Evolutionary conservation across 2,329 filamentous ascomycete species (phyloP), one percentile per base, ranked within the genome.

Genomic region (Diaporthe caulivora): DNA sequence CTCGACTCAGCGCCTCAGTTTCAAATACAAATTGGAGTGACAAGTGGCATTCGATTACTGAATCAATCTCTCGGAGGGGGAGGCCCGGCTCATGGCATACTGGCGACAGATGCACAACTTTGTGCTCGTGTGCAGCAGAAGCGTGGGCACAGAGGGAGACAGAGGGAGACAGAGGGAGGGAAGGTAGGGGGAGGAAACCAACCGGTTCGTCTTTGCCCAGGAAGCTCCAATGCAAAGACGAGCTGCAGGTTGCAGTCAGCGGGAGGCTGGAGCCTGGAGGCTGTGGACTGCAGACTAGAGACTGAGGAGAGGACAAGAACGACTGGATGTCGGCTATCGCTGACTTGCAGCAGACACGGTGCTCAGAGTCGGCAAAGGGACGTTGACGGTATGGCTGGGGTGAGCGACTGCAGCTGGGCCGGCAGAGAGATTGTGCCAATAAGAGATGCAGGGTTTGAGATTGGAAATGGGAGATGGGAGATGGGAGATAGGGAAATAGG

Each of bases 1-100:
- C 34, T 67, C 62, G 62, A 53, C 44, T 67, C 62, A 53, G 47
- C 47, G 44, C 44, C 47, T 26, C 62, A 29, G 62, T 67, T 67
- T 53, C 62, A 67, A 9, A 17, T 40, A 53, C 47, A 67, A 67
- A 34, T 9, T 21, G 24, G 44, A 7, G 31, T 31, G 44, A 40
- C 47, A 37, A 24, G n/a, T 29, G 62, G 40, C 26, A 26, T 51
- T 29, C 26, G 24, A 64, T 49, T 18, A 29, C 17, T 65, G 60
- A 24, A 11, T 49, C 60, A 34, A 51, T 37, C 31, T 24, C 47
- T 37, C 60, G 58, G 40, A 65, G 29, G 29, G 17, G 60, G 10
- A 40, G 62, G n/a, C 47, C 6, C 29, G 60, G 60, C 29, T 67
- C 62, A 53, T 53, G 31, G 47, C 62, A 44, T 40, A 10, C 47